A percentile compares a stretch with the other conserved stretches of the same genome.
Evolutionary conservation across 306 rosid genomes (phyloP).

Genomic region (Medicago ruthenica): DNA sequence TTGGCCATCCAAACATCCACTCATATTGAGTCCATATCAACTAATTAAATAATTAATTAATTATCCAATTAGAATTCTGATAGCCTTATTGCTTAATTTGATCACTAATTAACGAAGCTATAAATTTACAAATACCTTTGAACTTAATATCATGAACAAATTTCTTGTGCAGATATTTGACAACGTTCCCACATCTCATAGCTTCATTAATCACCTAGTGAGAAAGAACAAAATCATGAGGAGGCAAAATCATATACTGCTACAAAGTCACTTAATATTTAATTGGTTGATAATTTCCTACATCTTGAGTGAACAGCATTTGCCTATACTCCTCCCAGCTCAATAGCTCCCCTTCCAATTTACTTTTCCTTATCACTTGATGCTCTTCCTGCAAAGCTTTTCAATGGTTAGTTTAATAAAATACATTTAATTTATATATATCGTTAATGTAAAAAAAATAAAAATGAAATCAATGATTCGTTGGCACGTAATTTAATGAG

Average conservation of each 20-base stretch:
- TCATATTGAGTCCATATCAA: no score
- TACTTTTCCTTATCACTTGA: conserved; percentile 56
- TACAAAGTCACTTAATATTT: not conserved
- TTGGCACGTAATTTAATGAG: no score
- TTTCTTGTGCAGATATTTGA: conserved; percentile 60
- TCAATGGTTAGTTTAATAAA: conserved; percentile 12
- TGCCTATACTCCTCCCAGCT: conserved; percentile 73
- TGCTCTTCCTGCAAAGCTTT: conserved; percentile 72
- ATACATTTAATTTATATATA: not conserved
- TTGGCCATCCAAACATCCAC: no score
- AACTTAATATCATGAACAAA: conserved; percentile 55
- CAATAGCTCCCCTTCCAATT: conserved; percentile 53
- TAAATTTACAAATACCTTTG: conserved; percentile 50
- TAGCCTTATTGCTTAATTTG: no score
- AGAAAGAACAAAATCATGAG: conserved; percentile 10
- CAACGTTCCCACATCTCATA: conserved; percentile 85
- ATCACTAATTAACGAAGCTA: no score
- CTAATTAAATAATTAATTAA: no score
- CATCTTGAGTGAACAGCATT: conserved; percentile 73
- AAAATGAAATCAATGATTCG: no score
- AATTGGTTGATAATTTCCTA: conserved; percentile 37
- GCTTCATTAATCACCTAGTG: conserved; percentile 72
- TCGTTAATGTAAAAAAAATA: no score
- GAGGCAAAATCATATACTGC: not conserved
- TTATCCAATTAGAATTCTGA: no score